Percentiles rank a stretch among this genome's conserved stretches.
phyloP scores from a whole-genome alignment of 192 early-diverging fungal species.

The Lobosporangium transversale region DNA sequence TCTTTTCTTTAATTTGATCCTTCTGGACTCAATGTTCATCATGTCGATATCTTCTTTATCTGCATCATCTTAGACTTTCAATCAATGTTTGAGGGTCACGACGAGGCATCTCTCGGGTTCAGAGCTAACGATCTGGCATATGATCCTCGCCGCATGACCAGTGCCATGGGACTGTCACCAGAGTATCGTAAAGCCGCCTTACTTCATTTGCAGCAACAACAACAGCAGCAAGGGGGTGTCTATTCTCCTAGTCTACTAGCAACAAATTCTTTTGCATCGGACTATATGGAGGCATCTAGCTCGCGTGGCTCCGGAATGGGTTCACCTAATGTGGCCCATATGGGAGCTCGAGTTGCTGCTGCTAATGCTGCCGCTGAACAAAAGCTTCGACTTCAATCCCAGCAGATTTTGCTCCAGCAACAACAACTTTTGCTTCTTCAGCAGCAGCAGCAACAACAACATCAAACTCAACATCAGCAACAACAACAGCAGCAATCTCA shows the following conservation, averaged over 20 bases:
- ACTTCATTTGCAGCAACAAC: slow-evolving; percentile 57
- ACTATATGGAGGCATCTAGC: slow-evolving; percentile 24
- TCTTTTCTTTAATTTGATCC: background rate
- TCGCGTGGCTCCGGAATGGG: slow-evolving; percentile 36
- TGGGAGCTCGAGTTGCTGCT: slow-evolving; percentile 49
- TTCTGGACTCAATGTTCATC: background rate
- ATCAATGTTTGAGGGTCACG: slow-evolving; percentile 49
- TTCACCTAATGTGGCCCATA: slow-evolving; percentile 24
- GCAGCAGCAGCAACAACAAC: slow-evolving; percentile 57
- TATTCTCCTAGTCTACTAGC: slow-evolving; percentile 18
- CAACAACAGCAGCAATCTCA: slow-evolving; percentile 57
- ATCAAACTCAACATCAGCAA: slow-evolving; percentile 61
- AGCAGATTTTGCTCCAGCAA: slow-evolving; percentile 60
- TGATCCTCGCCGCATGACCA: slow-evolving; percentile 45
- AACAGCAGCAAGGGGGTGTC: slow-evolving; percentile 44
- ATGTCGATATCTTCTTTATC: background rate
- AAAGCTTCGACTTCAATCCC: slow-evolving; percentile 63
- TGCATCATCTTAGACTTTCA: slow-evolving; percentile 22
- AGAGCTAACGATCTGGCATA: slow-evolving; percentile 48
- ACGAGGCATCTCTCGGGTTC: slow-evolving; percentile 44
- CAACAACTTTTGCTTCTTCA: slow-evolving; percentile 56
- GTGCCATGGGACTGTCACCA: slow-evolving; percentile 22
- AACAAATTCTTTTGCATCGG: slow-evolving; percentile 28
- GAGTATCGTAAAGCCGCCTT: slow-evolving; percentile 54
- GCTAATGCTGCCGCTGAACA: slow-evolving; percentile 53